Evolutionary conservation across 176 grass and related monocot genomes (phyloP).

Genomic region (Hsuehochloa calcarea): DNA sequence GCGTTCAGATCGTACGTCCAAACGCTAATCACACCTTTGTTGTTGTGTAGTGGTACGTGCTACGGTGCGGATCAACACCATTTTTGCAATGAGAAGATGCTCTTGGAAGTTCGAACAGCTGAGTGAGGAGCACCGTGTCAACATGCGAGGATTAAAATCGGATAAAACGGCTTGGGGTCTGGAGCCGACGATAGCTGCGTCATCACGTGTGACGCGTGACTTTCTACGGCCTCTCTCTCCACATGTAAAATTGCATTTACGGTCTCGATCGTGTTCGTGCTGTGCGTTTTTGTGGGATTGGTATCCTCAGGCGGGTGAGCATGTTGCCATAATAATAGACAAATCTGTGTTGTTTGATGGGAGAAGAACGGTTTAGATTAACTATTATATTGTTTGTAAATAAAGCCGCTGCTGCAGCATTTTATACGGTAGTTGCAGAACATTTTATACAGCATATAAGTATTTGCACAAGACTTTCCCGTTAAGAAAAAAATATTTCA

Average conservation of each 20-base stretch:
- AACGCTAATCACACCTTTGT: too few relatives aligned
- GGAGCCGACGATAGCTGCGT: background rate
- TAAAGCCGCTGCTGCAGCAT: too few relatives aligned
- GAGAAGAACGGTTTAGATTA: too few relatives aligned
- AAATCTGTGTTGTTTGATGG: too few relatives aligned
- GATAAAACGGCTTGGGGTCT: slow-evolving; percentile 8
- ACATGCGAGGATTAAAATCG: background rate
- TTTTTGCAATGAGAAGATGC: background rate
- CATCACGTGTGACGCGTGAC: slow-evolving; percentile 39
- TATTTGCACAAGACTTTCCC: background rate
- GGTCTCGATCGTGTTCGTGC: background rate
- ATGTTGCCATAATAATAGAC: too few relatives aligned
- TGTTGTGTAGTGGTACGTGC: background rate
- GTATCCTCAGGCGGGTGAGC: too few relatives aligned
- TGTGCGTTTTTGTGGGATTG: too few relatives aligned
- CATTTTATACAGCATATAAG: too few relatives aligned
- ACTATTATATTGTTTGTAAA: too few relatives aligned
- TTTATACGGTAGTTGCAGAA: too few relatives aligned
- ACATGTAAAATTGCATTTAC: background rate
- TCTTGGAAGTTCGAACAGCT: background rate
- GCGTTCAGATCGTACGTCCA: too few relatives aligned
- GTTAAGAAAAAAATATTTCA: background rate
- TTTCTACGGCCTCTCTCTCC: background rate
- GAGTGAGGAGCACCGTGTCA: background rate
- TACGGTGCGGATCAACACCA: background rate